phyloP scores from a whole-genome alignment of 495 filamentous ascomycete genomes.

The Hypoxylon rickii region DNA sequence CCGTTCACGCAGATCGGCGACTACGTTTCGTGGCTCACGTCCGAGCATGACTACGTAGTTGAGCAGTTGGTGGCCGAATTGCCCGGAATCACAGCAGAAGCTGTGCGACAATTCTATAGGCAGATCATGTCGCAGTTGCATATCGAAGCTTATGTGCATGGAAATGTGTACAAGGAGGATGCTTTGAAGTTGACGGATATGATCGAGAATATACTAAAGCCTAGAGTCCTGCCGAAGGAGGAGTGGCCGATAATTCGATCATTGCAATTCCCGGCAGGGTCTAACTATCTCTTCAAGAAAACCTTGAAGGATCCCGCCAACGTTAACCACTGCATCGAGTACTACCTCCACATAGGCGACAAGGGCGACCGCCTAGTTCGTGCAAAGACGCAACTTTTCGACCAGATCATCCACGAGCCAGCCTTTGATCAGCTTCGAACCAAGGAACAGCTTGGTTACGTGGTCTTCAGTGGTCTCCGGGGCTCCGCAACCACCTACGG shows the following conservation, averaged over 20 bases:
- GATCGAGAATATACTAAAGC: constrained; percentile 78
- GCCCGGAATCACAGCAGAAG: constrained; percentile 70
- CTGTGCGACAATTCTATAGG: constrained; percentile 77
- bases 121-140: constrained; percentile 82
- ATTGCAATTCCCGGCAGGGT: constrained; percentile 75
- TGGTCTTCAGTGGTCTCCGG: constrained; percentile 83
- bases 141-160: constrained; percentile 86
- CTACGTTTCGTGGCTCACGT: constrained; percentile 77
- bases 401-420: constrained; percentile 92
- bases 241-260: constrained; percentile 83
- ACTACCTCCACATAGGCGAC: constrained; percentile 79
- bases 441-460: constrained; percentile 97
- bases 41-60: constrained; percentile 76
- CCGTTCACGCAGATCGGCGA: constrained; percentile 92
- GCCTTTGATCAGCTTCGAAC: constrained; percentile 92
- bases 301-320: constrained; percentile 86
- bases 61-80: constrained; percentile 82
- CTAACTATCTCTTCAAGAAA: constrained; percentile 81
- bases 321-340: constrained; percentile 96
- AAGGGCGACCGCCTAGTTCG: constrained; percentile 67
- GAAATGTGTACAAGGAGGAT: constrained; percentile 96
- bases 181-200: constrained; percentile 83
- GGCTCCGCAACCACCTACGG: constrained; percentile 73
- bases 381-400: constrained; percentile 78
- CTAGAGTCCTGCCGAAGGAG: constrained; percentile 70